Base-by-base conservation (phyloP, 2,329 filamentous ascomycete genomes). In the Clarireedia paspali region DNA sequence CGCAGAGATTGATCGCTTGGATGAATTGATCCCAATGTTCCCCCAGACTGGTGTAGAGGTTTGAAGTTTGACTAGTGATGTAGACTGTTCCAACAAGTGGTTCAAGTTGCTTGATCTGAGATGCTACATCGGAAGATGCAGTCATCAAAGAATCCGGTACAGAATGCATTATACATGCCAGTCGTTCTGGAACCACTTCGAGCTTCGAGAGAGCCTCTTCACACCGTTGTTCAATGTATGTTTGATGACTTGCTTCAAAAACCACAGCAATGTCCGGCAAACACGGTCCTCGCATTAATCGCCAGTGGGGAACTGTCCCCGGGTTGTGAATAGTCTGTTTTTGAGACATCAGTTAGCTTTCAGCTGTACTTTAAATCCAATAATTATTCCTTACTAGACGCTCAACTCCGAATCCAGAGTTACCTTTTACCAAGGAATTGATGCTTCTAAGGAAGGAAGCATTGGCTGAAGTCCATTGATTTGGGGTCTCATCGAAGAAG, bases 401-500 rank as follows among this genome's bases (percentile, higher is more conserved):
- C 15, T 53, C 48, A 30, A 38, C 26, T 23, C 44, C 45, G 12
- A 61, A n/a, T 1, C 55, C 57, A 49, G 50, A 40, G 6, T 42
- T 42, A 14, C 40, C 20, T 39, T 59, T 59, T 14, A 61, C 55
- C 24, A 40, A 47, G 2, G 39, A 9, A 24, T 50, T 55, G 27
- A 57, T 54, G 7, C 47, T 55, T 27, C 44, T 50, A 27, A 61
- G 36, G 17, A 53, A 61, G 4, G 47, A 23, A 34, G 27, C 53
- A n/a, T 55, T 55, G 23, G 53, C 45, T 15, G 55, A 24, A 3
- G 45, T 27, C 44, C 52, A 60, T 39, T 55, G 36, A 26, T 49
- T 62, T 12, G 60, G 60, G 10, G 55, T 56, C 42, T 62, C 60
- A 23, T 62, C 60, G 14, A 62, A 56, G 49, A 62, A 60, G n/a